Percentiles rank a stretch among this genome's conserved stretches.
Evolutionary conservation across 1,284 basidiomycete genomes (phyloP).

Genomic region (Papiliotrema terrestris): DNA sequence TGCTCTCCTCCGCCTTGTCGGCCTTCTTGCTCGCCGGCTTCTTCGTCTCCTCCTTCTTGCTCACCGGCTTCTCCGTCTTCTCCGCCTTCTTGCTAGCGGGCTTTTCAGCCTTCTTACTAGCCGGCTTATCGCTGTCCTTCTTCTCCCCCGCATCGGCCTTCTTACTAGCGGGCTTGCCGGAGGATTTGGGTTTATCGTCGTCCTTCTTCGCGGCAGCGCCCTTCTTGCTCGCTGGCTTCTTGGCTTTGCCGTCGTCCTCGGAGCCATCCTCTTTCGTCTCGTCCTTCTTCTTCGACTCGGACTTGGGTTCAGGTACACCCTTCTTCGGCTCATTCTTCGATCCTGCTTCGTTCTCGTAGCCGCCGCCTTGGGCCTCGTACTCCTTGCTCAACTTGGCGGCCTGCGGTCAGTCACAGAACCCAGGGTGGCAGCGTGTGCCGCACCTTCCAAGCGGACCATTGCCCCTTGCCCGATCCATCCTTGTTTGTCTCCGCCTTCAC

Average conservation of each 20-base stretch:
- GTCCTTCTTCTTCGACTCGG: slow-evolving; percentile 26
- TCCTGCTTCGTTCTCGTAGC: slow-evolving; percentile 48
- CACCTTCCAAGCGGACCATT: slow-evolving; percentile 50
- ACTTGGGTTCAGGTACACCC: slow-evolving; percentile 46
- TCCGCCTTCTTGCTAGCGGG: neutral
- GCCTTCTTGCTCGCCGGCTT: slow-evolving; percentile 9
- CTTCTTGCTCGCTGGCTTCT: slow-evolving; percentile 3
- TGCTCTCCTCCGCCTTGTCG: slow-evolving; percentile 3
- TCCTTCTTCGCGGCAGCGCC: slow-evolving; percentile 5
- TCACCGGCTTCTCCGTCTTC: neutral
- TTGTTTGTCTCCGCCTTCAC: slow-evolving; percentile 49
- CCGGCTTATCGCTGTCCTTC: neutral
- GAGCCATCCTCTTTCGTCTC: slow-evolving; percentile 16
- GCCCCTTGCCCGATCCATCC: slow-evolving; percentile 48
- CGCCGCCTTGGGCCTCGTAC: slow-evolving; percentile 49
- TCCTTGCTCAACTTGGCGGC: slow-evolving; percentile 48
- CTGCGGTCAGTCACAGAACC: slow-evolving; percentile 10
- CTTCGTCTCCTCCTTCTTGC: slow-evolving; percentile 10
- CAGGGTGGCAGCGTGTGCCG: neutral
- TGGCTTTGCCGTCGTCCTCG: neutral
- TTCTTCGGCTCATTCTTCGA: slow-evolving; percentile 50
- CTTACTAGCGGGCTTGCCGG: slow-evolving; percentile 10
- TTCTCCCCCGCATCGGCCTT: too few relatives aligned
- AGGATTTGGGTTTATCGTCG: neutral
- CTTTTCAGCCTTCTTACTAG: slow-evolving; percentile 3